Base-by-base conservation (phyloP, 805 yeast genomes). In the Hanseniaspora lindneri region DNA sequence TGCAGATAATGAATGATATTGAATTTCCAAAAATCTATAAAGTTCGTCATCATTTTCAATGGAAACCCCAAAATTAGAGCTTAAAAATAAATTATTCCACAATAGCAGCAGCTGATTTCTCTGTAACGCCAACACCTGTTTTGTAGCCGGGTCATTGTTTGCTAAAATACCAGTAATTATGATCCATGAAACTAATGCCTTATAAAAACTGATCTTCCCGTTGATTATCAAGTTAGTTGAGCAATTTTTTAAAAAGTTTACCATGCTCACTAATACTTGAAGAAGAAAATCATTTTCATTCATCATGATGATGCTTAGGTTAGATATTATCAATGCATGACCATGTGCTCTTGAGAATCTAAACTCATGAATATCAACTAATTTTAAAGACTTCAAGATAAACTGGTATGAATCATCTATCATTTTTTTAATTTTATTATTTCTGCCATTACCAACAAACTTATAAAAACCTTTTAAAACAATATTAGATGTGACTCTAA, bases 121-220 rank as follows among this genome's bases (percentile, higher is more conserved):
- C 53, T 79, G 80, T 49, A 76, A 66, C 44, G 70, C 66, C 32
- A 83, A 65, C 49, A 75, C 73, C 21, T 68, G 64, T 14, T 71
- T 70, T 3, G 48, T 36, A 13, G 39, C 41, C 27, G 41, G 23
- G 32, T 80, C 82, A 0, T 63, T 57, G 56, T 75, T 73, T 43
- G 77, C 73, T 70, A 82, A 74, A 3, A 81, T 60, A 2, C 89
- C 89, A 52, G 71, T 67, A 20, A 83, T 56, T 21, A 80, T 56
- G 14, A 75, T 69, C 89, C 92, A 83, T 35, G 84, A 63, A 37
- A 73, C 60, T 41, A 73, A 43, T 33, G 67, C 58, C 55, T 69
- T 60, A 54, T 63, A 58, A 59, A 66, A 58, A 52, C 68, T 47
- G 37, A 62, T 37, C 9, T 61, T 52, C 2, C 61, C 54, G 30